Percentiles rank a stretch among this genome's conserved stretches.
Conservation (phyloP, 2,329 filamentous ascomycete species). For the Trichoderma sp. region DNA sequence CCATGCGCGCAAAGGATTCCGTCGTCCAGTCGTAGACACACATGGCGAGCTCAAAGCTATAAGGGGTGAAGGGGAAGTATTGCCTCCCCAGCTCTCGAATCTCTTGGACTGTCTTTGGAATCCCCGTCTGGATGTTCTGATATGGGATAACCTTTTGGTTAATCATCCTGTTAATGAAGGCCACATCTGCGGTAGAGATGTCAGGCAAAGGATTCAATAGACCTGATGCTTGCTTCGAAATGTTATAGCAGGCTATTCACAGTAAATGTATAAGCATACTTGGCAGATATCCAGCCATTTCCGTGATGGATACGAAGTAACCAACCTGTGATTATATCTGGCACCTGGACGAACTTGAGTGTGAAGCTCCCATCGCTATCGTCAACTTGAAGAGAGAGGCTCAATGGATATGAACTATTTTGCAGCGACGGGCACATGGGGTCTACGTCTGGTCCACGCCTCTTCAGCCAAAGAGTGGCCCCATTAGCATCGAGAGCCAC, state of each 20-base stretch:
- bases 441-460: neutral
- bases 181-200: constrained; percentile 3
- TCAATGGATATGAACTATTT: constrained; percentile 1
- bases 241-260: constrained; percentile 11
- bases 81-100: constrained; percentile 25
- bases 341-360: neutral
- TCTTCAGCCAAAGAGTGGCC: constrained; percentile 19
- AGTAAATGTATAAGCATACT: neutral
- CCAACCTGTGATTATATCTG: constrained; percentile 8
- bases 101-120: constrained; percentile 4
- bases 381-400: neutral
- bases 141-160: constrained; percentile 21
- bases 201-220: constrained; percentile 15
- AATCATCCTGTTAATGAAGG: constrained; percentile 25
- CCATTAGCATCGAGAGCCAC: constrained; percentile 25
- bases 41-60: constrained; percentile 28
- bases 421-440: constrained; percentile 12
- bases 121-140: constrained; percentile 21
- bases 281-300: neutral
- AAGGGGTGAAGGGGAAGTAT: constrained; percentile 25
- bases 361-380: neutral
- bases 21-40: constrained; percentile 28
- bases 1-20: constrained; percentile 24
- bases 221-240: constrained; percentile 10
- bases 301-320: neutral